phyloP scores from a whole-genome alignment of 441 rosid genomes.

The Pelargonium cotyledonis region DNA sequence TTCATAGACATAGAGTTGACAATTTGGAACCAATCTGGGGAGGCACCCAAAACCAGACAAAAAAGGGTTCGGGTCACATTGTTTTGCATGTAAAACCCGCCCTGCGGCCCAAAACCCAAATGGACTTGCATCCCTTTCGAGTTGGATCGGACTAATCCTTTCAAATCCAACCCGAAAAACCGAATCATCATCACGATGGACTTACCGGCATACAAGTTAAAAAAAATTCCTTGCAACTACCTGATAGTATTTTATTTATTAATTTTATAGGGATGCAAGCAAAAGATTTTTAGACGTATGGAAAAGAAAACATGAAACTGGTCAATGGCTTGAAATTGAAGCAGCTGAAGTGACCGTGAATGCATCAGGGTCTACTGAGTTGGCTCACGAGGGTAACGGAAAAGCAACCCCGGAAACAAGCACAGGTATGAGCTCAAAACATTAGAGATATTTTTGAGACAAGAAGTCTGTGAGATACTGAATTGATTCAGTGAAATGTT shows the following conservation, averaged over 20 bases:
- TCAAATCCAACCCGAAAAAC: too few relatives aligned
- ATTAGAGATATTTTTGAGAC: constrained; percentile 7
- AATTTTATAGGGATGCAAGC: constrained; percentile 77
- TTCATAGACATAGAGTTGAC: too few relatives aligned
- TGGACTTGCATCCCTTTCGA: too few relatives aligned
- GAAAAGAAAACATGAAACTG: constrained; percentile 92
- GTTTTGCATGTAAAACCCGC: too few relatives aligned
- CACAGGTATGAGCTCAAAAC: constrained; percentile 30
- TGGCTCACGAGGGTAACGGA: constrained; percentile 47
- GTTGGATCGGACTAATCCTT: too few relatives aligned
- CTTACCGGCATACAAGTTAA: not conserved
- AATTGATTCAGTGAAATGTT: too few relatives aligned
- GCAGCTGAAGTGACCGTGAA: constrained; percentile 58
- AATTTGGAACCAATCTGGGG: too few relatives aligned
- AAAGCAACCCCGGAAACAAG: constrained; percentile 33
- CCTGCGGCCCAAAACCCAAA: too few relatives aligned
- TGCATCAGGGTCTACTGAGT: constrained; percentile 51
- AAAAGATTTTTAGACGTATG: constrained; percentile 65
- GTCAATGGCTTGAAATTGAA: constrained; percentile 89
- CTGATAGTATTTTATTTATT: constrained; percentile 22
- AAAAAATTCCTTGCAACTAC: not conserved
- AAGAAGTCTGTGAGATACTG: not conserved
- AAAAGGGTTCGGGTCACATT: too few relatives aligned
- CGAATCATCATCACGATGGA: not conserved
- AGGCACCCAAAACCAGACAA: too few relatives aligned